Conservation (phyloP, 2,329 filamentous ascomycete genomes). For the Colletotrichum musae region DNA sequence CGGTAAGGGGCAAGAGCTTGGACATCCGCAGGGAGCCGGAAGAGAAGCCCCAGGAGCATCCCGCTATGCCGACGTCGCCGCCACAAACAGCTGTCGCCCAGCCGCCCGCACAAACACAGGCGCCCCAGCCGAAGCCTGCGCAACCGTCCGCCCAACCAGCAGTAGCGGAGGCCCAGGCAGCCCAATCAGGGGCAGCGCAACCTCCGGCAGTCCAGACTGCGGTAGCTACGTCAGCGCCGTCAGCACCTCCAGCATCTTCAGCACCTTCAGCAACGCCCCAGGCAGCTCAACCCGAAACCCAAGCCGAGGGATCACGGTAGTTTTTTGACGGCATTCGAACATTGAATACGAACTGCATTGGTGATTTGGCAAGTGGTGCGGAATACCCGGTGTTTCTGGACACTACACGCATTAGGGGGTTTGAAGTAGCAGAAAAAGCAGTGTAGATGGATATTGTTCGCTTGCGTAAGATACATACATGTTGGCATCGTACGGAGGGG, state of each 20-base stretch:
- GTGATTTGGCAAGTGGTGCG: slow-evolving; percentile 9
- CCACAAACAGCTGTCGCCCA: slow-evolving; percentile 5
- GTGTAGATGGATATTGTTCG: slow-evolving; percentile 10
- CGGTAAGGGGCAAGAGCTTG: slow-evolving; percentile 55
- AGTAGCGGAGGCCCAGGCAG: background rate
- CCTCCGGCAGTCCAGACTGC: background rate
- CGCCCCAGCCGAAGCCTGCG: background rate
- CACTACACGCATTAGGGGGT: slow-evolving; percentile 9
- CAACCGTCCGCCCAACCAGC: background rate
- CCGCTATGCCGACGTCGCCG: slow-evolving; percentile 4
- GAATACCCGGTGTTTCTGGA: slow-evolving; percentile 10
- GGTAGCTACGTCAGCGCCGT: background rate
- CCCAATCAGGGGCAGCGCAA: background rate
- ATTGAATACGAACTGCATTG: slow-evolving; percentile 12
- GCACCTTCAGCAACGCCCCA: slow-evolving; percentile 9
- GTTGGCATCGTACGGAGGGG: slow-evolving; percentile 29
- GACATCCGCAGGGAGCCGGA: slow-evolving; percentile 58
- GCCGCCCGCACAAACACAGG: background rate
- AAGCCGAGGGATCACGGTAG: slow-evolving; percentile 24
- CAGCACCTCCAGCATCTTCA: background rate
- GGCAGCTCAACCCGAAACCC: slow-evolving; percentile 14
- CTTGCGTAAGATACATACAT: slow-evolving; percentile 22
- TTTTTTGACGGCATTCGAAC: slow-evolving; percentile 6
- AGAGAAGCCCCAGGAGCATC: slow-evolving; percentile 35
- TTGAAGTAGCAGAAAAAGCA: slow-evolving; percentile 1